Evolutionary conservation across 345 rosid species (phyloP), one percentile per base, ranked within the genome.

Genomic region (Pistacia atlantica): DNA sequence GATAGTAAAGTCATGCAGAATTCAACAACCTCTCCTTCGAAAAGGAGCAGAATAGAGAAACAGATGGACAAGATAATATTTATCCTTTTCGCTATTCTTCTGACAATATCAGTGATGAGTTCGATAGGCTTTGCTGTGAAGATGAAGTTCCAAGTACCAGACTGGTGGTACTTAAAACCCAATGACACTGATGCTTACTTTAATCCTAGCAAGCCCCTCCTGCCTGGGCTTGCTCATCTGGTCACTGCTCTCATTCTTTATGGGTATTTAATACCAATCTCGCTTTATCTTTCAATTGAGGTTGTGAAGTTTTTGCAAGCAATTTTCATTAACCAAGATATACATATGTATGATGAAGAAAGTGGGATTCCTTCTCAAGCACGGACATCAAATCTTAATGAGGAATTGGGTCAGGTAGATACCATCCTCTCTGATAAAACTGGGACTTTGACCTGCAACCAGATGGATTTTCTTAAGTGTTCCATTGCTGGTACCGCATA

Each of bases 301-400:
- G 88, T 97, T 74, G 99, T 97, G 75, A 97, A 97, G 88, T 95
- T 97, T 75, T 86, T 90, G 87, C 99, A 97, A 86, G 99, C 99
- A 71, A 82, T 83, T 78, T 97, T 97, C 78, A 97, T 97, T 57
- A 91, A 94, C 79, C 91, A 92, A 80, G 99, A 97, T 83, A 74
- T 87, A 33, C 85, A 85, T 1, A 94, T 97, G 99, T 97, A 88
- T 75, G 97, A 94, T 77, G 95, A 92, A 76, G 97, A 90, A 79
- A 87, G 93, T 42, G 97, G 98, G 20, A 91, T 86, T 46, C 88
- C 95, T 73, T 94, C 97, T 33, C 86, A 80, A 63, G 99, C 99
- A 22, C 86, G 99, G 52, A 97, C 99, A 33, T 97, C 99, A 59
- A 97, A 97, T 84, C 86, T 97, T 69, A 97, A 97, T 22, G 99